Evolutionary conservation across 148 eudicot genomes (phyloP).

Genomic region (Simmondsia chinensis): DNA sequence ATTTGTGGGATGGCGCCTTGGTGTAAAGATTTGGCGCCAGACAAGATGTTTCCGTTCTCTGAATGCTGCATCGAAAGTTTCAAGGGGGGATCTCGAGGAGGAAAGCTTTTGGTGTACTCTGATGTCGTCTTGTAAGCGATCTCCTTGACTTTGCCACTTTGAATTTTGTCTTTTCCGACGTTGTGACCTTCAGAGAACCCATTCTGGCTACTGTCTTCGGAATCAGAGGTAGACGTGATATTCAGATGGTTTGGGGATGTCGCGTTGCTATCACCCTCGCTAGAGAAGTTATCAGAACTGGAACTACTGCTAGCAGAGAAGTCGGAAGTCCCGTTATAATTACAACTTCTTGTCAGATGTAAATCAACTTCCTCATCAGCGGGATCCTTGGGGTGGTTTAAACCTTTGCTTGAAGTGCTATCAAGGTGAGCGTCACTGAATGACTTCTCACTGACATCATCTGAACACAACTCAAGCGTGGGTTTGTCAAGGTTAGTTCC

Average conservation of each 20-base stretch:
- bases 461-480: slow-evolving; percentile 22
- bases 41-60: slow-evolving; percentile 27
- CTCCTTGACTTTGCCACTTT: slow-evolving; percentile 11
- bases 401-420: slow-evolving; percentile 4
- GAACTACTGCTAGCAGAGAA: slow-evolving; percentile 53
- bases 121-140: slow-evolving; percentile 13
- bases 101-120: slow-evolving; percentile 9
- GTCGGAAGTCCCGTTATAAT: slow-evolving; percentile 27
- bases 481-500: slow-evolving; percentile 31
- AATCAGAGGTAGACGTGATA: slow-evolving; percentile 61
- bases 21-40: slow-evolving; percentile 23
- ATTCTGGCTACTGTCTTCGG: slow-evolving; percentile 62
- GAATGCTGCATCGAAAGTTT: slow-evolving; percentile 16
- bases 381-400: slow-evolving; percentile 16
- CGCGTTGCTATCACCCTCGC: slow-evolving; percentile 80
- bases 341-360: slow-evolving; percentile 23
- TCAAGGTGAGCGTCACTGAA: slow-evolving; percentile 15
- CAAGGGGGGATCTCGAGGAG: slow-evolving; percentile 14
- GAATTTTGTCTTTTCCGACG: slow-evolving; percentile 22
- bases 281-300: slow-evolving; percentile 85
- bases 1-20: slow-evolving; percentile 39
- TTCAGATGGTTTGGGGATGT: slow-evolving; percentile 52
- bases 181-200: slow-evolving; percentile 21
- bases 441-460: slow-evolving; percentile 20
- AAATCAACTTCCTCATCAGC: slow-evolving; percentile 31